Base-by-base conservation (phyloP, 2,329 filamentous ascomycete species). In the Trichoderma lentiforme region DNA sequence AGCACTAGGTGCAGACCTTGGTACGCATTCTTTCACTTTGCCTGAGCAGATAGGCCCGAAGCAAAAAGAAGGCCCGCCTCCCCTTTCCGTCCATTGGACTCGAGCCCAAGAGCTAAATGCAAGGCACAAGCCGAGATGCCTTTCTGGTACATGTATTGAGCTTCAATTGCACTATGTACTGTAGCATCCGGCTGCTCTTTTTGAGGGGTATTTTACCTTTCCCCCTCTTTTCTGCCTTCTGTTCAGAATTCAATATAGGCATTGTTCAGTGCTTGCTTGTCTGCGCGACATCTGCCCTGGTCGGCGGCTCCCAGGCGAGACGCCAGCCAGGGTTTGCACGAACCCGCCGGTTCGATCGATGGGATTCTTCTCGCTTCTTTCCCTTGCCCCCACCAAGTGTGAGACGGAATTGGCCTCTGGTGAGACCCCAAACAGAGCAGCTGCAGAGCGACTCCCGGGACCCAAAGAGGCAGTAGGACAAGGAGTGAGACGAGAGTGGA, bases 281-380 rank as follows among this genome's bases (percentile, higher is more conserved):
- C 67, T 62, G 67, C 57, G 67, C 67, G 57, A 70, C 67, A 70
- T 69, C 56, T 61, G 66, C 66, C 66, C 66, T 47, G 60, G 56
- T 56, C 63, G 28, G 61, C 39, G 34, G 34, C 32, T 32, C 36
- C 51, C 18, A 66, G 70, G 47, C 70, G 63, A 66, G 36, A 60
- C 51, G 51, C 32, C 26, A 53, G 60, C 32, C n/a, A 53, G 60
- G 68, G 69, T 51, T 53, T 30, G 57, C 67, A 53, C 67, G 58
- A 64, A 58, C 69, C 53, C 36, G 51, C 60, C 53, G 8, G 69
- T 30, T 64, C 70, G 70, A 67, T 71, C 70, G 70, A 71, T 56
- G 62, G 15, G 63, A 60, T 62, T 67, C 56, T 67, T 60, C 30
- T 71, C 63, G 70, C 56, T 71, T 71, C 72, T 69, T 56, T 30